Conservation (phyloP, 352 stramenopile species). For the Phytophthora citricola region DNA sequence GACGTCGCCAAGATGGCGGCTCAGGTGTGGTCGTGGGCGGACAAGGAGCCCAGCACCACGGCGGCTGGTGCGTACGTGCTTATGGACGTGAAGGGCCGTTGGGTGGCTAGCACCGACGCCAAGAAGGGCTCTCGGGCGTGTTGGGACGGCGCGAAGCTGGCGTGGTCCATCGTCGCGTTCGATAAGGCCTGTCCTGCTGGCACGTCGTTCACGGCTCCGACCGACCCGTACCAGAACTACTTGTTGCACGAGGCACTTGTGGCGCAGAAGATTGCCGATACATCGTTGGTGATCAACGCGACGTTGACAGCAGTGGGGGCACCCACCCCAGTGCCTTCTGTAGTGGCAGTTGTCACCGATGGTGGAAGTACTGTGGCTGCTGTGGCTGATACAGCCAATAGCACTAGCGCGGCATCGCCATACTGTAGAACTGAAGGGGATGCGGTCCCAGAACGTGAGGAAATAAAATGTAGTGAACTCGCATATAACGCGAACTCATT, state of each 20-base stretch:
- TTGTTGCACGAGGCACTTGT: conserved; percentile 47
- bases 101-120: conserved; percentile 38
- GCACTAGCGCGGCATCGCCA: not conserved
- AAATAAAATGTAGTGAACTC: not conserved
- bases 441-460: not conserved
- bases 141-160: conserved; percentile 40
- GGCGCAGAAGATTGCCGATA: conserved; percentile 37
- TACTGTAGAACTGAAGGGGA: not conserved
- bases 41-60: conserved; percentile 51
- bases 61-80: conserved; percentile 33
- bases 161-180: conserved; percentile 51
- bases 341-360: conserved; percentile 20
- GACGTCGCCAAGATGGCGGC: conserved; percentile 62
- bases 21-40: conserved; percentile 65
- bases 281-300: conserved; percentile 54
- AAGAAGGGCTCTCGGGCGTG: conserved; percentile 43
- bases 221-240: conserved; percentile 63
- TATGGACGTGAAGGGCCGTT: conserved; percentile 48
- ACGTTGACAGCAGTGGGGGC: conserved; percentile 35
- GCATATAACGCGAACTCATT: not conserved
- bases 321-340: conserved; percentile 26
- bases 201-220: conserved; percentile 41
- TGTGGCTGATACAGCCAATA: not conserved
- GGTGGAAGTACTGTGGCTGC: not conserved
- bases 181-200: conserved; percentile 32